These are phyloP conservation scores for Capsicum pubescens DNA, from an alignment of 257 asterid genomes.

Conservation along the genomic window DNA sequence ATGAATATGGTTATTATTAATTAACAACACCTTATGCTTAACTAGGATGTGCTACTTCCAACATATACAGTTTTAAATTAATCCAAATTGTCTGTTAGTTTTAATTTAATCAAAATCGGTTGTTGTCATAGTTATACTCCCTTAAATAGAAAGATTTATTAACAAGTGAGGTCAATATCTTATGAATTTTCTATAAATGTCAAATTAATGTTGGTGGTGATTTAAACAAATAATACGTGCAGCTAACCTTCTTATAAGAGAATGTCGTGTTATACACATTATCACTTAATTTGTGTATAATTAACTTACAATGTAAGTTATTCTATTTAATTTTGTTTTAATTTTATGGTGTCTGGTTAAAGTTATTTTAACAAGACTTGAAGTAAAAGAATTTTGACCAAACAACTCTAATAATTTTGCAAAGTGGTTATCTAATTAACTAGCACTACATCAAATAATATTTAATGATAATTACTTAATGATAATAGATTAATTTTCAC, in stretches of 20 bases:
- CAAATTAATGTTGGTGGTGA: slow-evolving; percentile 6
- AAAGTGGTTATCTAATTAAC: neutral
- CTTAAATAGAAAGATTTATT: neutral
- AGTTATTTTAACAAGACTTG: slow-evolving; percentile 1
- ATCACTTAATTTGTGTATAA: neutral
- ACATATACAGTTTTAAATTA: slow-evolving; percentile 9
- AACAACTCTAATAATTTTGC: neutral
- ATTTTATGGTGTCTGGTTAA: neutral
- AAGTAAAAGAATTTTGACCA: neutral
- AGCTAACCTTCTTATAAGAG: neutral
- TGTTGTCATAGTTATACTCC: neutral
- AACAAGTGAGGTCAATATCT: neutral
- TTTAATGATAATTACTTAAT: no score
- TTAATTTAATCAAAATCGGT: neutral
- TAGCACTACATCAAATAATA: neutral
- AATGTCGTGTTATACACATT: no score
- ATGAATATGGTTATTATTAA: slow-evolving; percentile 1
- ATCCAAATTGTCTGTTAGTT: neutral
- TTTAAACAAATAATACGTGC: neutral
- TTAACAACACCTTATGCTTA: neutral
- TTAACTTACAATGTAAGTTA: neutral
- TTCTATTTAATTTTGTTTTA: neutral
- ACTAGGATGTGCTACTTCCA: slow-evolving; percentile 22
- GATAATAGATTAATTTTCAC: no score
- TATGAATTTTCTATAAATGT: neutral